A percentile compares a stretch with the other conserved stretches of the same genome.
Evolutionary conservation across 2,329 filamentous ascomycete genomes (phyloP).

Genomic region (Clathrospora elynae): DNA sequence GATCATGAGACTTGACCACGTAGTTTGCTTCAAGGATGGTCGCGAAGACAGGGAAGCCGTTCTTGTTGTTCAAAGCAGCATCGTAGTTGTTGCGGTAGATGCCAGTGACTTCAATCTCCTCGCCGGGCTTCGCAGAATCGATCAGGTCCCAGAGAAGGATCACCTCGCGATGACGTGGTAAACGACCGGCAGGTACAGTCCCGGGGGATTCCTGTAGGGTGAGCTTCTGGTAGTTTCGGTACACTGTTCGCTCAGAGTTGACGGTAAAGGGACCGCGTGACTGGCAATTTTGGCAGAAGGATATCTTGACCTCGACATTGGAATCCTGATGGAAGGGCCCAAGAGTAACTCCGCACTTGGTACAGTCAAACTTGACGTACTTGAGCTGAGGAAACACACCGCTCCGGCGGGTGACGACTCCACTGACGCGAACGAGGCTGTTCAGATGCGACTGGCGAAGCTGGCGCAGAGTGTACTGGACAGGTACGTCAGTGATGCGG

Average conservation of each 20-base stretch:
- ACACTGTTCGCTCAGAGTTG: constrained; percentile 97
- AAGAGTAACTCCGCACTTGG: constrained; percentile 87
- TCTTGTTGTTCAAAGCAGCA: constrained; percentile 96
- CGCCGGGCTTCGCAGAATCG: constrained; percentile 93
- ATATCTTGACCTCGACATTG: constrained; percentile 93
- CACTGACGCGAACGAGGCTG: constrained; percentile 90
- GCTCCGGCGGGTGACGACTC: constrained; percentile 90
- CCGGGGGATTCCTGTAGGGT: constrained; percentile 97
- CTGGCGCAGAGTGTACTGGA: constrained; percentile 93
- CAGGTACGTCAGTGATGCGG: constrained; percentile 90
- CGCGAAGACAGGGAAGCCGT: constrained; percentile 97
- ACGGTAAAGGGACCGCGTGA: constrained; percentile 92
- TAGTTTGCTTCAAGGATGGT: constrained; percentile 98
- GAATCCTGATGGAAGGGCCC: constrained; percentile 98
- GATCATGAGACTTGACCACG: constrained; percentile 94
- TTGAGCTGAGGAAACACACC: constrained; percentile 98
- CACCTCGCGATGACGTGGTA: constrained; percentile 91
- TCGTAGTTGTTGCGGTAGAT: constrained; percentile 99
- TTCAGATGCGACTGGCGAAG: constrained; percentile 95
- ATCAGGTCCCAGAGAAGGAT: constrained; percentile 97
- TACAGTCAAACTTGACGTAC: constrained; percentile 97
- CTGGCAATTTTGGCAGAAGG: constrained; percentile 95
- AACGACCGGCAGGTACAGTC: constrained; percentile 91
- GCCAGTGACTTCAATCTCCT: constrained; percentile 96
- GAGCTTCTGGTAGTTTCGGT: constrained; percentile 97